A percentile compares a stretch with the other conserved stretches of the same genome.
phyloP scores from a whole-genome alignment of 169 alveolate species.

The Toxoplasma gondii region DNA sequence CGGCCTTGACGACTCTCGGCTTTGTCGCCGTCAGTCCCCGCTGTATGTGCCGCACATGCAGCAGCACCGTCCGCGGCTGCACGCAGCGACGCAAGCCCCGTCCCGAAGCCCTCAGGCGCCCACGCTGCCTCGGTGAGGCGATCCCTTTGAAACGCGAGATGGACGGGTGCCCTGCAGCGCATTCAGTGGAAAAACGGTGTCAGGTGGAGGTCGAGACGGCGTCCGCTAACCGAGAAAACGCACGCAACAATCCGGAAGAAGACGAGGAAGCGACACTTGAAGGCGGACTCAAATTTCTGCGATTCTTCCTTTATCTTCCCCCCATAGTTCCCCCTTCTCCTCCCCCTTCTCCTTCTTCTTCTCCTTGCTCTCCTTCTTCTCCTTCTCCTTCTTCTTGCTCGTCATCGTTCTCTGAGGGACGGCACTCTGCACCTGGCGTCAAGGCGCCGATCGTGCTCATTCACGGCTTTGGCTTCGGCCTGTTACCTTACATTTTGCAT shows the following conservation, averaged over 20 bases:
- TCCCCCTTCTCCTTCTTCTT: background rate
- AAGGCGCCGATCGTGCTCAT: constrained; percentile 25
- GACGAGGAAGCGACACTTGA: background rate
- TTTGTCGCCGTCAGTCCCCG: background rate
- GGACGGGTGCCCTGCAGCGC: background rate
- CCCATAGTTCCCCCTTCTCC: background rate
- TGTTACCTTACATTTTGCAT: constrained; percentile 16
- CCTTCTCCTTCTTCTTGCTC: background rate
- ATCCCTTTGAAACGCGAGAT: background rate
- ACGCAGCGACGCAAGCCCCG: background rate
- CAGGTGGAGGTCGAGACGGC: background rate
- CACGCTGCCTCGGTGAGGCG: background rate
- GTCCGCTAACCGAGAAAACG: background rate
- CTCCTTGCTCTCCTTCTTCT: background rate
- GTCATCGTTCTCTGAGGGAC: background rate
- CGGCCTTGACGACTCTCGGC: background rate
- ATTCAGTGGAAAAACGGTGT: background rate
- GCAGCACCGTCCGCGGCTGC: constrained; percentile 25
- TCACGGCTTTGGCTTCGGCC: constrained; percentile 26
- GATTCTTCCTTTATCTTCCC: background rate
- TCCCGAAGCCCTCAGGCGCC: background rate
- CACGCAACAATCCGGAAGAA: background rate
- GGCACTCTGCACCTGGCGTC: background rate
- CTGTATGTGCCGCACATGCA: constrained; percentile 26
- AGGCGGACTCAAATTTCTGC: background rate